Evolutionary conservation across 768 basidiomycete genomes (phyloP), one percentile per base, ranked within the genome.

Genomic region (Asterophora lycoperdoides): DNA sequence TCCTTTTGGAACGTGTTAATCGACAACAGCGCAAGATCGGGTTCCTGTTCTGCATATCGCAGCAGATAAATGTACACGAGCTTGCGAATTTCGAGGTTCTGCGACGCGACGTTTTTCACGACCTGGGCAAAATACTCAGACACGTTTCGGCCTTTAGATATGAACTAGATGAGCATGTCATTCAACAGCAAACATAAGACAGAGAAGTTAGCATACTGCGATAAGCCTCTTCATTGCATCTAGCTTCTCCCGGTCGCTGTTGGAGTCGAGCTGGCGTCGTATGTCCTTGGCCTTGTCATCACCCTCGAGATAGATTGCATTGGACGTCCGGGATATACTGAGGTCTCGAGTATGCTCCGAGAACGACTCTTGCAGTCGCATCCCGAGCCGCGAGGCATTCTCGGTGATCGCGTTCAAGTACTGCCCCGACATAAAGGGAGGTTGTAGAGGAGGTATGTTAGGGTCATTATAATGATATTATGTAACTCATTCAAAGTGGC

Each of bases 1-100:
- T 99, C 96, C 67, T 91, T 92, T 66, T 99, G 96, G 63, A 98
- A 97, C 1, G 95, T 95, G 69, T 99, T 99, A 73, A 99, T 95
- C 2, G 93, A 94, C 26, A 99, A 77, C 41, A 99, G 70, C 1
- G 95, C 89, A 41, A 98, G 83, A 66, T 98, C 96, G 11, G 96
- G 94, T 59, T 96, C 93, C 29, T 84, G 81, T 35, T 89, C 84
- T 42, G 96, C 93, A 67, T 96, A 94, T 51, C 92, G 86, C 38
- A 98, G 73, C 55, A 99, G 84, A 71, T 95, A 99, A 55, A 98
- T 95, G 67, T 98, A 98, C 33, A 98, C 93, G 44, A 99, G 83
- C 69, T 98, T 97, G 51, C 95, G 84, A 59, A 95, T 86, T 67
- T 96, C 93, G 41, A 98, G 81, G 61, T 91, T 90, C 47, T 83